Percentiles rank a stretch among this genome's conserved stretches.
phyloP scores from a whole-genome alignment of 495 filamentous ascomycete species.

The Mytilinidion resinicola region DNA sequence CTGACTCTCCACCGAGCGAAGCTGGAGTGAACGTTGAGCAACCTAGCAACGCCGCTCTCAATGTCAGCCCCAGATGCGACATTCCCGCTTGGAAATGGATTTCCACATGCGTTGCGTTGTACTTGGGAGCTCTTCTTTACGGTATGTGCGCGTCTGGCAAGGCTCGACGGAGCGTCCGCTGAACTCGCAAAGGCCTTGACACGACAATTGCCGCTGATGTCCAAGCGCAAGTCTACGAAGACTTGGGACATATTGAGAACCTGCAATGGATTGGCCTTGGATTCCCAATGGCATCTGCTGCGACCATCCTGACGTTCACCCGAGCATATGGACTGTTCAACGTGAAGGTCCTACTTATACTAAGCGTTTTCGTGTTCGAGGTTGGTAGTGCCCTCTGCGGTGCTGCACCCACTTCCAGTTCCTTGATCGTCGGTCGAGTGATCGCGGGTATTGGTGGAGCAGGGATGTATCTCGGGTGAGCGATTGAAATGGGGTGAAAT shows the following conservation, averaged over 20 bases:
- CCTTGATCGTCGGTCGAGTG: conserved; percentile 17
- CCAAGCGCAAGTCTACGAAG: conserved; percentile 23
- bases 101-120: background rate
- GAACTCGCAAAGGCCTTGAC: conserved; percentile 25
- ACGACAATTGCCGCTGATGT: conserved; percentile 36
- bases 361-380: conserved; percentile 9
- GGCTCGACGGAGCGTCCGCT: background rate
- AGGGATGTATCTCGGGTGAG: background rate
- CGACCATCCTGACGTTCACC: conserved; percentile 5
- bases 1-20: too few relatives aligned
- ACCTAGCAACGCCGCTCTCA: too few relatives aligned
- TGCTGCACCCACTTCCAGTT: conserved; percentile 12
- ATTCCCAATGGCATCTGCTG: conserved; percentile 11
- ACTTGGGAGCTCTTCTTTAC: background rate
- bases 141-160: background rate
- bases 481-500: too few relatives aligned
- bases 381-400: conserved; percentile 13
- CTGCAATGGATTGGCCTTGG: conserved; percentile 12
- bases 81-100: too few relatives aligned
- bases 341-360: conserved; percentile 4
- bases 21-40: too few relatives aligned
- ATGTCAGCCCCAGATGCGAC: too few relatives aligned
- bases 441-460: conserved; percentile 13
- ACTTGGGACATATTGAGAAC: conserved; percentile 20
- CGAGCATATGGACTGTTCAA: conserved; percentile 2